A percentile compares a stretch with the other conserved stretches of the same genome.
These are phyloP conservation scores for Nelumbo lutea DNA, from an alignment of 164 flowering plant species.

Conservation along the genomic window DNA sequence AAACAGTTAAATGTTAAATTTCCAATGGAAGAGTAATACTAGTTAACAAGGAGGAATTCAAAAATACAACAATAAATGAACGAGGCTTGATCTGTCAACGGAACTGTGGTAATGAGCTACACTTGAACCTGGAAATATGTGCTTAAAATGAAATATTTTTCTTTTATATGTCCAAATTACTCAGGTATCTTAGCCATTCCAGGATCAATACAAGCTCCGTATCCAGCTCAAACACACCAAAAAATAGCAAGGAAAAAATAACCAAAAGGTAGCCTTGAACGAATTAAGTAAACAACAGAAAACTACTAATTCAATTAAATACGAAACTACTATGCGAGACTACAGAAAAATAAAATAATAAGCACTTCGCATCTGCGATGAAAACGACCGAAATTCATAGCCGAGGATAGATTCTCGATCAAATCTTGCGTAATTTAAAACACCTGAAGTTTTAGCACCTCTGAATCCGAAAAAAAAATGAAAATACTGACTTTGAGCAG, in stretches of 20 bases:
- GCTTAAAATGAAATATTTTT: background rate
- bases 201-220: background rate
- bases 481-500: background rate
- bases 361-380: slow-evolving; percentile 12
- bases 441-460: slow-evolving; percentile 13
- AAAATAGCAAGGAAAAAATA: background rate
- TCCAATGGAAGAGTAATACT: background rate
- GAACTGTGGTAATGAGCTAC: background rate
- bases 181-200: slow-evolving; percentile 9
- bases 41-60: background rate
- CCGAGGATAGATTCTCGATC: background rate
- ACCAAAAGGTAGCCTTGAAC: background rate
- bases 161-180: background rate
- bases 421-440: background rate
- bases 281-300: background rate
- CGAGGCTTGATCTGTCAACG: background rate
- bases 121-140: background rate
- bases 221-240: background rate
- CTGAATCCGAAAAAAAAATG: background rate
- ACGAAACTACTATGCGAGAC: background rate
- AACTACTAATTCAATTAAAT: slow-evolving; percentile 1
- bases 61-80: background rate
- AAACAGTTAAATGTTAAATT: background rate
- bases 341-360: background rate
- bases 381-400: background rate